A percentile compares a stretch with the other conserved stretches of the same genome.
Evolutionary conservation across 2,329 filamentous ascomycete genomes (phyloP).

Genomic region (Proliferodiscus dingleyae): DNA sequence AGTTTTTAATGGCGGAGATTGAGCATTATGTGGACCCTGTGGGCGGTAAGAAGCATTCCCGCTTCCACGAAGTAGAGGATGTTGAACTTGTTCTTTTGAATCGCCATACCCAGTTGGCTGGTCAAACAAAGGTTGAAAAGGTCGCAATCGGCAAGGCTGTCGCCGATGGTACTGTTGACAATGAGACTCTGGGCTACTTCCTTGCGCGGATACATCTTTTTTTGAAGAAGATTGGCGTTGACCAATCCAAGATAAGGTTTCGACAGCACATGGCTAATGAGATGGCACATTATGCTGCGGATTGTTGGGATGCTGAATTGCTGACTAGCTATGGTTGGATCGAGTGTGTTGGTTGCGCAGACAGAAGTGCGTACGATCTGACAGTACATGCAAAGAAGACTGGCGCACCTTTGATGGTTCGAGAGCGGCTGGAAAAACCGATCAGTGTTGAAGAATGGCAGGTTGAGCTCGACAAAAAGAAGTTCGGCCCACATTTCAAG

Average conservation of each 20-base stretch:
- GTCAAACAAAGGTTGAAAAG: constrained; percentile 70
- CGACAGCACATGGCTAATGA: constrained; percentile 92
- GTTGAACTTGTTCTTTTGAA: constrained; percentile 80
- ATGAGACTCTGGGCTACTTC: constrained; percentile 98
- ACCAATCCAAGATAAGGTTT: constrained; percentile 85
- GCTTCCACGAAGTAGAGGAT: constrained; percentile 81
- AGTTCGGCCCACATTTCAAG: constrained; percentile 92
- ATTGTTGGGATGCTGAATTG: constrained; percentile 98
- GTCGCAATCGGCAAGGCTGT: constrained; percentile 85
- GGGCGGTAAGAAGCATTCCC: constrained; percentile 87
- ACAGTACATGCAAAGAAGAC: constrained; percentile 92
- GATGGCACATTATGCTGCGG: constrained; percentile 90
- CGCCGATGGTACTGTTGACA: constrained; percentile 76
- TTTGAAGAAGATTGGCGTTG: constrained; percentile 81
- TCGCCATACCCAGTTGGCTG: constrained; percentile 77
- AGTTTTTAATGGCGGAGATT: constrained; percentile 98
- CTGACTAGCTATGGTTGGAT: constrained; percentile 93
- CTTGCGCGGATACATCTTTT: constrained; percentile 89
- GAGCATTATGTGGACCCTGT: constrained; percentile 97
- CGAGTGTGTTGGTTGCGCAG: constrained; percentile 95
- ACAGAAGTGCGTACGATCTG: constrained; percentile 91
- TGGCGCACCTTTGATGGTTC: constrained; percentile 77
- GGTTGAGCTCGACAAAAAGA: constrained; percentile 87
- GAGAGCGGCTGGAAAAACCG: constrained; percentile 75
- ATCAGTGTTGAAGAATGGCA: constrained; percentile 81